phyloP scores from a whole-genome alignment of 2,329 filamentous ascomycete species.

The Fonsecaea monophora region DNA sequence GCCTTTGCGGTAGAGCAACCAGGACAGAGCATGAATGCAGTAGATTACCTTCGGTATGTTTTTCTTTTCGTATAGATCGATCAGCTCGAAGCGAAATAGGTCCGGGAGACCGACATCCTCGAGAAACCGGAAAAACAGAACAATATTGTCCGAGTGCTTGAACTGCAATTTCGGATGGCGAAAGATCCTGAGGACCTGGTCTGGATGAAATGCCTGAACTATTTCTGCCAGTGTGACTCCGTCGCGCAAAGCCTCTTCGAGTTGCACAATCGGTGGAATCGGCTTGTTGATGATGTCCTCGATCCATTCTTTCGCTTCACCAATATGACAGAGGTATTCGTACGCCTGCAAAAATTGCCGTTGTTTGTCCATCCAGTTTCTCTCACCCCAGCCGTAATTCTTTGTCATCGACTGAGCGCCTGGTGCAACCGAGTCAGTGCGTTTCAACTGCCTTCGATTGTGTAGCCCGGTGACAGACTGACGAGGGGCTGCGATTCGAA shows the following conservation, averaged over 20 bases:
- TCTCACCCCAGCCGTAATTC: conserved; percentile 75
- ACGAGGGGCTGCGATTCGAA: conserved; percentile 75
- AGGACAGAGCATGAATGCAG: conserved; percentile 95
- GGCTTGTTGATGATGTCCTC: conserved; percentile 85
- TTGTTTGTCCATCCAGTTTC: conserved; percentile 99
- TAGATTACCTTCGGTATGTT: conserved; percentile 99
- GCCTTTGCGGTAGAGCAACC: conserved; percentile 94
- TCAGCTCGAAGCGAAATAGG: conserved; percentile 94
- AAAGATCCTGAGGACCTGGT: conserved; percentile 80
- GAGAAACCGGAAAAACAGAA: conserved; percentile 91
- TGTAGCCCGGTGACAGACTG: conserved; percentile 89
- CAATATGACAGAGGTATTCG: conserved; percentile 98
- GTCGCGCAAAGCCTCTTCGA: conserved; percentile 90
- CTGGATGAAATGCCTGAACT: conserved; percentile 84
- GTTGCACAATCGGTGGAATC: conserved; percentile 88
- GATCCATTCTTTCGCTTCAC: conserved; percentile 99
- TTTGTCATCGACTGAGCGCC: conserved; percentile 57
- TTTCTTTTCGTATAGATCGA: conserved; percentile 99
- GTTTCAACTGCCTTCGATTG: conserved; percentile 81
- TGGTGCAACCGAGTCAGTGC: conserved; percentile 62
- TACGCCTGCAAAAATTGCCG: conserved; percentile 95
- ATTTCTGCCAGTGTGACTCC: conserved; percentile 94
- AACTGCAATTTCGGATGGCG: conserved; percentile 84
- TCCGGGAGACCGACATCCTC: conserved; percentile 92
- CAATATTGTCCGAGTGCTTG: conserved; percentile 97